Evolutionary conservation across 805 yeast genomes (phyloP).

Genomic region (Teunomyces stri): DNA sequence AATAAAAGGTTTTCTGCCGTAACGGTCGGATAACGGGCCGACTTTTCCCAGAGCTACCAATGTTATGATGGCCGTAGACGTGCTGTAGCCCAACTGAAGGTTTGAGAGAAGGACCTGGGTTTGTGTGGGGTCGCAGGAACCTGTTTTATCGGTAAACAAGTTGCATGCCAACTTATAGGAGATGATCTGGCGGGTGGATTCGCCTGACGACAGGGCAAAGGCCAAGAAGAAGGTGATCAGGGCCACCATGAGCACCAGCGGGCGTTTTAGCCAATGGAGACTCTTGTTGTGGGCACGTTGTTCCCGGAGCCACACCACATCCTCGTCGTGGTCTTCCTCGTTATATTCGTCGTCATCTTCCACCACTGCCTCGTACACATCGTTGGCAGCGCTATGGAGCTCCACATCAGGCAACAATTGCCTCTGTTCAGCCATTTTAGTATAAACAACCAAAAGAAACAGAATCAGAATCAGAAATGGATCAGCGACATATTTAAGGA

Average conservation of each 20-base stretch:
- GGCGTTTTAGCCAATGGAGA: constrained; percentile 55
- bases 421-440: not conserved
- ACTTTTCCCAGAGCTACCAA: constrained; percentile 56
- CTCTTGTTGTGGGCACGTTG: constrained; percentile 42
- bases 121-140: constrained; percentile 28
- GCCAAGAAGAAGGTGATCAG: constrained; percentile 41
- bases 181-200: constrained; percentile 40
- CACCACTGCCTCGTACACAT: constrained; percentile 41
- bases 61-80: constrained; percentile 44
- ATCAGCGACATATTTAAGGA: not conserved
- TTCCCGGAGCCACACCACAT: constrained; percentile 49
- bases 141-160: constrained; percentile 6
- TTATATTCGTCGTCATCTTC: constrained; percentile 35
- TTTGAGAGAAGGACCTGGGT: constrained; percentile 44
- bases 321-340: constrained; percentile 33
- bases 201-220: constrained; percentile 38
- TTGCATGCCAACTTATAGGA: constrained; percentile 26
- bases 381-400: constrained; percentile 31
- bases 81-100: constrained; percentile 44
- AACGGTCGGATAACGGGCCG: constrained; percentile 36
- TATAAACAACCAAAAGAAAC: not conserved
- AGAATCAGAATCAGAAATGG: too few relatives aligned
- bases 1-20: constrained; percentile 34
- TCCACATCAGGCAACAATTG: constrained; percentile 3
- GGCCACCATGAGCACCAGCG: constrained; percentile 53